phyloP scores from a whole-genome alignment of 2,329 filamentous ascomycete genomes.

The Curvularia hawaiiensis region DNA sequence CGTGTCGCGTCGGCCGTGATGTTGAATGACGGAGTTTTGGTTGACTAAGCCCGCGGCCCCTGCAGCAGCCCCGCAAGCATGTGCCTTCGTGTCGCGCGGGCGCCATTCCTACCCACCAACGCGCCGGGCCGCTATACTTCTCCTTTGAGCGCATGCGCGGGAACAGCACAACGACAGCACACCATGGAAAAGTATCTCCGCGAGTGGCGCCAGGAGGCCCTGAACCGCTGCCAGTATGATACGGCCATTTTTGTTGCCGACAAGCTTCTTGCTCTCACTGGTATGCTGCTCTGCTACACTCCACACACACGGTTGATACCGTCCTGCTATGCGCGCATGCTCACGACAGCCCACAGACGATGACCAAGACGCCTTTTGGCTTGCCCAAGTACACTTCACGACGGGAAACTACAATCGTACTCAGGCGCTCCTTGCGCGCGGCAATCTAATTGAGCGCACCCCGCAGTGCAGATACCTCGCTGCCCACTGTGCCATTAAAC shows the following conservation, averaged over 20 bases:
- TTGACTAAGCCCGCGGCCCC: constrained; percentile 24
- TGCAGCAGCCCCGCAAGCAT: constrained; percentile 24
- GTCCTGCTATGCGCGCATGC: constrained; percentile 3
- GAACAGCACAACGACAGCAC: not conserved
- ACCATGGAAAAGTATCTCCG: constrained; percentile 91
- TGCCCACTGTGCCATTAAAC: constrained; percentile 92
- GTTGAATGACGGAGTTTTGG: constrained; percentile 3
- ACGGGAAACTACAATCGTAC: constrained; percentile 95
- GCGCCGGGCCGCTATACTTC: not conserved
- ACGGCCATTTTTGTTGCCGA: constrained; percentile 97
- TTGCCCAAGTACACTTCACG: constrained; percentile 97
- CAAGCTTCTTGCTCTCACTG: constrained; percentile 92
- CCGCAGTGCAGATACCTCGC: constrained; percentile 91
- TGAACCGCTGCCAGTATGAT: constrained; percentile 96
- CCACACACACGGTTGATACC: not conserved
- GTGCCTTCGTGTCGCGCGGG: constrained; percentile 26
- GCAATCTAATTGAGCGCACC: constrained; percentile 80
- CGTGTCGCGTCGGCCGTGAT: not conserved
- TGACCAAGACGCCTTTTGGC: constrained; percentile 93
- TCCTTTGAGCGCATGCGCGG: not conserved
- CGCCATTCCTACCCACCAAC: constrained; percentile 19
- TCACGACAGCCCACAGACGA: constrained; percentile 64
- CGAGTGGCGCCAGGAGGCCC: constrained; percentile 92
- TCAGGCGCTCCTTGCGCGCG: constrained; percentile 80
- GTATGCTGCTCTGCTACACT: constrained; percentile 57